These are phyloP conservation scores for Scleroderma citrinum DNA, from an alignment of 768 basidiomycete species.

Conservation along the genomic window DNA sequence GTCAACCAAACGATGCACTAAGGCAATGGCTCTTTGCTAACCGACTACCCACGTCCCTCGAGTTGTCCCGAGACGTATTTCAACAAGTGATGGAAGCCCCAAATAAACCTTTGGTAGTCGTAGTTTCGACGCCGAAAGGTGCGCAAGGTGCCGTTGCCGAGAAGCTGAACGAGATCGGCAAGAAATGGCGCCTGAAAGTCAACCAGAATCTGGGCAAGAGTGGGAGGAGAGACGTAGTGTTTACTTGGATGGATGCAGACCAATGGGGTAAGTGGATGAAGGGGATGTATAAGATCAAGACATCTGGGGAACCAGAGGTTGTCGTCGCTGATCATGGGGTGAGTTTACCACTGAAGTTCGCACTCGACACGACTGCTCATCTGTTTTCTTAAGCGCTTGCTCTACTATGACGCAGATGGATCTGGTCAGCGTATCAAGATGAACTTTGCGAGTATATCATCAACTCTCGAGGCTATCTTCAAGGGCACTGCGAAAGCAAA, in stretches of 20 bases:
- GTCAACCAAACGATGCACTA: slow-evolving; percentile 17
- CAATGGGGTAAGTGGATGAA: slow-evolving; percentile 88
- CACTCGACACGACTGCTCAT: background rate
- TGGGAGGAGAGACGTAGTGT: slow-evolving; percentile 57
- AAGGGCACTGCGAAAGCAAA: slow-evolving; percentile 44
- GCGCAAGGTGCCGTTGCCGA: slow-evolving; percentile 38
- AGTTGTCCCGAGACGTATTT: slow-evolving; percentile 77
- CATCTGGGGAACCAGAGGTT: slow-evolving; percentile 30
- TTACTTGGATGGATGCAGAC: slow-evolving; percentile 84
- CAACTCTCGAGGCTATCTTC: slow-evolving; percentile 63
- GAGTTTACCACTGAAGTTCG: slow-evolving; percentile 15
- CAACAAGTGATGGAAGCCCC: slow-evolving; percentile 81
- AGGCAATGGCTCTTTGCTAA: slow-evolving; percentile 58
- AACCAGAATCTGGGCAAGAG: slow-evolving; percentile 29
- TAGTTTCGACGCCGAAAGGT: slow-evolving; percentile 46
- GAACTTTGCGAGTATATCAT: slow-evolving; percentile 52
- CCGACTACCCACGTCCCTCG: slow-evolving; percentile 65
- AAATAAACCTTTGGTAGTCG: slow-evolving; percentile 69
- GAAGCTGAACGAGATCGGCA: slow-evolving; percentile 46
- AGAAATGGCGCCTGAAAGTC: slow-evolving; percentile 46
- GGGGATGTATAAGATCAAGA: slow-evolving; percentile 76
- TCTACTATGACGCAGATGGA: slow-evolving; percentile 73
- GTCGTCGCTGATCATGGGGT: slow-evolving; percentile 83
- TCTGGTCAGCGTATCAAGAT: slow-evolving; percentile 51
- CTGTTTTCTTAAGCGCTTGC: slow-evolving; percentile 41